Evolutionary conservation across 2,329 filamentous ascomycete genomes (phyloP), one percentile per base, ranked within the genome.

Genomic region (Chaetomiaceae sp.): DNA sequence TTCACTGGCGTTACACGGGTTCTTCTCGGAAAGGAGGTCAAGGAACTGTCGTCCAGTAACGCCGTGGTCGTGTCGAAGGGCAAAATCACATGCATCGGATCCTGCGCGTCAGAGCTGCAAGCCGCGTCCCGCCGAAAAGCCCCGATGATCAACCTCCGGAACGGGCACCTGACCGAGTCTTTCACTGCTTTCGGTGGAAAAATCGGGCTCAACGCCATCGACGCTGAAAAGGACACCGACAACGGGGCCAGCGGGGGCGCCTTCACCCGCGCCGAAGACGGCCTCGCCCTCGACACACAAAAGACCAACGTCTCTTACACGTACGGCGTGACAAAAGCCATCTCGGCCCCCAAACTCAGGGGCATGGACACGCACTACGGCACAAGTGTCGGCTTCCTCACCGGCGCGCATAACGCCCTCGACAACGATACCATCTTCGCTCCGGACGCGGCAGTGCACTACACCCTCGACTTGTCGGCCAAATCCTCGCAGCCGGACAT

Each of bases 151-250:
- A 51, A 70, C 6, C 72, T 88, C 6, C 62, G 72, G 19, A 75
- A 87, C 58, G 85, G 84, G 1, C 75, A 86, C 61, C 62, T 87
- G n/a, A 78, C 79, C 6, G 72, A 77, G 6, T 73, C 82, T 0
- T 77, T 87, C 56, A 84, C 81, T 3, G 81, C 79, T 1, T 80
- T 86, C 27, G 83, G 79, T 1, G 79, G 81, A 4, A 71, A 71
- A 1, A 68, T 88, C 0, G 85, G 85, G 0, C 74, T 88, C 6
- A 79, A 79, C 57, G 83, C 81, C 49, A 87, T 88, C 49, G 77
- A 80, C 53, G 74, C 74, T 4, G 85, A 87, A 57, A 64, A 70
- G 7, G 69, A 71, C 42, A 80, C 76, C 0, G 78, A 81, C 57
- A 81, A 82, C 55, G 80, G 80, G 2, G 64, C 65, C 2, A 73